These are phyloP conservation scores for Leishmania amazonensis DNA, from an alignment of 208 protist species.

Conservation along the genomic window DNA sequence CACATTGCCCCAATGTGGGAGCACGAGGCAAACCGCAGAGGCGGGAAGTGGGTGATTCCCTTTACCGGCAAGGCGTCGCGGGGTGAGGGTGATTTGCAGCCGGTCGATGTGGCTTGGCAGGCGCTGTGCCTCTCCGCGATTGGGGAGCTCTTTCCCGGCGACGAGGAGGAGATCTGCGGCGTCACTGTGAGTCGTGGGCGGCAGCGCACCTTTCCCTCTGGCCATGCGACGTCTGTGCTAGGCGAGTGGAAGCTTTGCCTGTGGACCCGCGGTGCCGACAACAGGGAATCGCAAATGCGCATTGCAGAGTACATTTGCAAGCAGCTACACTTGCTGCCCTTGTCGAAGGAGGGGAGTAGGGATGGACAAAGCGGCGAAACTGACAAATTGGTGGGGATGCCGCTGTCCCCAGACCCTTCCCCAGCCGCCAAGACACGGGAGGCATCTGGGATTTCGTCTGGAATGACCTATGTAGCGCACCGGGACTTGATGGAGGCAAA, in stretches of 20 bases:
- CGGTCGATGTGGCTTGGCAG: slow-evolving; percentile 83
- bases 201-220: slow-evolving; percentile 18
- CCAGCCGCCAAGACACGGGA: slow-evolving; percentile 17
- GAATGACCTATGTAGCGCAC: slow-evolving; percentile 67
- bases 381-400: neutral
- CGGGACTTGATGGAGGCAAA: slow-evolving; percentile 83
- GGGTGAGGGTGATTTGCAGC: slow-evolving; percentile 24
- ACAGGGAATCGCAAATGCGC: slow-evolving; percentile 55
- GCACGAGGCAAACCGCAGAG: slow-evolving; percentile 87
- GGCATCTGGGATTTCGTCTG: slow-evolving; percentile 13
- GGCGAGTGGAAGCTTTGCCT: slow-evolving; percentile 83
- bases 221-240: slow-evolving; percentile 8
- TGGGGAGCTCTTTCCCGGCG: slow-evolving; percentile 77
- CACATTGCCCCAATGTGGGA: slow-evolving; percentile 93
- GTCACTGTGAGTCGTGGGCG: slow-evolving; percentile 68
- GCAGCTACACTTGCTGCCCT: slow-evolving; percentile 27
- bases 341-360: slow-evolving; percentile 6
- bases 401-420: slow-evolving; percentile 2
- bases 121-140: slow-evolving; percentile 74
- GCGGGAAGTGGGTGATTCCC: slow-evolving; percentile 83
- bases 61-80: slow-evolving; percentile 38
- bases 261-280: slow-evolving; percentile 84
- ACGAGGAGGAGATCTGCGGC: slow-evolving; percentile 88
- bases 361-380: neutral
- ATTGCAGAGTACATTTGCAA: slow-evolving; percentile 68